Evolutionary conservation across 148 eudicot species (phyloP).

Genomic region (Persicaria tinctoria): DNA sequence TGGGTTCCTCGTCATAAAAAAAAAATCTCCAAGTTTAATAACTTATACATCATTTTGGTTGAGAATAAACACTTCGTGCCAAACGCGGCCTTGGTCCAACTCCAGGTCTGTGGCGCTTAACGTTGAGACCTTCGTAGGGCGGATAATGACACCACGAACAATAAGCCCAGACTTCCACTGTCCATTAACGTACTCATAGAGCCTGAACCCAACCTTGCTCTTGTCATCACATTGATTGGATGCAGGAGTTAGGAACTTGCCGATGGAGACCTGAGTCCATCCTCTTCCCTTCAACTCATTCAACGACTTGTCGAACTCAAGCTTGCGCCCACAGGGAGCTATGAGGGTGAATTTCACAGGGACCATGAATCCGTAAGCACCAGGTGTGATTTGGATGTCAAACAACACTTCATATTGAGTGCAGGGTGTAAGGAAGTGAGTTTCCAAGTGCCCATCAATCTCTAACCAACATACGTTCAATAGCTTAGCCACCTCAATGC

Average conservation of each 20-base stretch:
- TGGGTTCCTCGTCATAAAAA: too few species aligned
- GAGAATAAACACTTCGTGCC: too few species aligned
- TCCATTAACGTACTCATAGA: not conserved
- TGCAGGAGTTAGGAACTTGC: not conserved
- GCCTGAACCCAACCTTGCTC: not conserved
- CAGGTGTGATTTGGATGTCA: not conserved
- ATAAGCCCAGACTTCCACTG: not conserved
- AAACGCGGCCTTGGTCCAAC: too few species aligned
- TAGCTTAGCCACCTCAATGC: not conserved
- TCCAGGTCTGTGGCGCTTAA: too few species aligned
- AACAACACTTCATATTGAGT: not conserved
- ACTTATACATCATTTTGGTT: too few species aligned
- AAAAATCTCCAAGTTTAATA: too few species aligned
- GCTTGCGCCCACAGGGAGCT: not conserved
- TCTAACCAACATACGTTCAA: not conserved
- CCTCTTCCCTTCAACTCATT: not conserved
- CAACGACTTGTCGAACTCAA: not conserved
- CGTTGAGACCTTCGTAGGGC: not conserved
- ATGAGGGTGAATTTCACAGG: not conserved
- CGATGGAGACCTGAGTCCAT: not conserved
- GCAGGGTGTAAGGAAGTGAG: not conserved
- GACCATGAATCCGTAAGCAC: not conserved
- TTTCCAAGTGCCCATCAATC: not conserved
- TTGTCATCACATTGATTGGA: not conserved
- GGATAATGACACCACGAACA: constrained; percentile 1